Base-by-base conservation (phyloP, 208 protist species). In the Leishmania aethiopica region DNA sequence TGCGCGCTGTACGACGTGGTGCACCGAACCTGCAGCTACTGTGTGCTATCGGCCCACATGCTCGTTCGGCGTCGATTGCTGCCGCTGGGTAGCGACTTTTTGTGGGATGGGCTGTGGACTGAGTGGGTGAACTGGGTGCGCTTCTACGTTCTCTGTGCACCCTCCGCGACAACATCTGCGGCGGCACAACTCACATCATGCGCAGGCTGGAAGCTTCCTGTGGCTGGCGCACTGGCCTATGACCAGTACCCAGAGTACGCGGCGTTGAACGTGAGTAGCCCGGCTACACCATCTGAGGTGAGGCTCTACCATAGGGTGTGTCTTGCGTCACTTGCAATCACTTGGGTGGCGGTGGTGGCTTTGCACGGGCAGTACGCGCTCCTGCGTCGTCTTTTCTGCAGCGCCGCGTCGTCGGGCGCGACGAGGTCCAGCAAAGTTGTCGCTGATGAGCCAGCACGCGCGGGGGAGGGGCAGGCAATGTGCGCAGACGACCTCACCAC, bases 91-190 rank as follows among this genome's bases (percentile, higher is more conserved):
- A 15, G 25, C 6, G 28, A 10, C 22, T 86, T 86, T 47, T 28
- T 86, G 4, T 57, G 51, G 66, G 83, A 86, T 72, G 83, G 83
- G 0, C 45, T 83, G 17, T 90, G 85, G 84, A 82, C 84, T 17
- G 82, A 79, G 37, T 93, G 88, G 81, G 79, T 94, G 32, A 92
- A 89, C 76, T 78, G 81, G 60, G 75, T 89, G 1, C 92, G 92
- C 1, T 62, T 91, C 32, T 84, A 84, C 53, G 2, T 89, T 0
- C 35, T 87, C 28, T 96, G 88, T 71, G 0, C 25, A 8, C 37
- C 60, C 40, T 45, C 47, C 28, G 28, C 13, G 5, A 49, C 37
- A 17, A 37, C 53, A 22, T 53, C 47, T 1, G 64, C 70, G 57
- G 71, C 49, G 28, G 15, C 69, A 17, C 0, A 42, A 40, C 15